A percentile compares a stretch with the other conserved stretches of the same genome.
Evolutionary conservation across 2,329 filamentous ascomycete genomes (phyloP).

Genomic region (Neopestalotiopsis sp.): DNA sequence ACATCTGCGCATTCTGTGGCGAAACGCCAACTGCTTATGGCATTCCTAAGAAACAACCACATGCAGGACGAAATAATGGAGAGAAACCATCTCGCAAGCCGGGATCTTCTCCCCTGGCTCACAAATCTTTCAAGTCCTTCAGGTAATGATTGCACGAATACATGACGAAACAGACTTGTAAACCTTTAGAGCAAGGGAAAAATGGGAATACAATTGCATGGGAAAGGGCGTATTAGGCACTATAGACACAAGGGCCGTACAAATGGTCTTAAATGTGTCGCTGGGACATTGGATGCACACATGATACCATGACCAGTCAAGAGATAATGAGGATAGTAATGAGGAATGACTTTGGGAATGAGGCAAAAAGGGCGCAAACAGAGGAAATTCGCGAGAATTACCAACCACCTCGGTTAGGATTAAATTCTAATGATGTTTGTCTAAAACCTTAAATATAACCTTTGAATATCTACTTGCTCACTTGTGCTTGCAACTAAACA

Average conservation of each 20-base stretch:
- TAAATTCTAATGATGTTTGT: background rate
- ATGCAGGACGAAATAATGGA: conserved; percentile 39
- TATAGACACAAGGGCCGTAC: conserved; percentile 12
- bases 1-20: conserved; percentile 68
- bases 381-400: background rate
- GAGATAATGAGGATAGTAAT: conserved; percentile 32
- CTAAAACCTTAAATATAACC: too few relatives aligned
- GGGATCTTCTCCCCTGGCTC: conserved; percentile 47
- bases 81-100: conserved; percentile 31
- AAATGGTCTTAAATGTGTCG: conserved; percentile 4
- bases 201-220: conserved; percentile 14
- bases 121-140: conserved; percentile 52
- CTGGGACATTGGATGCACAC: conserved; percentile 26
- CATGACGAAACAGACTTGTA: conserved; percentile 1
- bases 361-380: background rate
- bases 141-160: conserved; percentile 37
- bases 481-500: too few relatives aligned
- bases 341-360: conserved; percentile 22
- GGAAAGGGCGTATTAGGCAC: conserved; percentile 7
- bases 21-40: conserved; percentile 59
- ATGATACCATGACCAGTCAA: conserved; percentile 38
- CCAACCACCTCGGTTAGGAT: background rate
- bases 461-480: too few relatives aligned
- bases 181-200: background rate
- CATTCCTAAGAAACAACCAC: conserved; percentile 49